Percentiles rank a stretch among this genome's conserved stretches.
phyloP scores from a whole-genome alignment of 1,284 basidiomycete genomes.

The Pholiota adiposa region DNA sequence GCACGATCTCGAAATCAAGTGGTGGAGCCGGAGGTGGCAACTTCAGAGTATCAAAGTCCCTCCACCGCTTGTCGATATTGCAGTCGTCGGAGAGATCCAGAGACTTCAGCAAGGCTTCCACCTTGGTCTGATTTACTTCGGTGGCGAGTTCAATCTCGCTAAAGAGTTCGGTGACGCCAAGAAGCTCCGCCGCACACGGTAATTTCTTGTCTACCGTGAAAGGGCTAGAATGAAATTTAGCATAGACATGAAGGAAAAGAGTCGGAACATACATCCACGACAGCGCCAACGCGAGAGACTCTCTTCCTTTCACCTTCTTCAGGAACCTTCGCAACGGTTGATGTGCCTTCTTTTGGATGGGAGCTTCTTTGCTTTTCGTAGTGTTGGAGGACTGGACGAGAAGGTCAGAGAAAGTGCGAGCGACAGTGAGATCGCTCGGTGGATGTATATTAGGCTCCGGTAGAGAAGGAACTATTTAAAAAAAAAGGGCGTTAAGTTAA shows the following conservation, averaged over 20 bases:
- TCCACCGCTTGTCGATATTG: slow-evolving; percentile 7
- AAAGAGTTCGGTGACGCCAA: slow-evolving; percentile 29
- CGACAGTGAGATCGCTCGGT: slow-evolving; percentile 36
- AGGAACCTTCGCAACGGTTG: slow-evolving; percentile 36
- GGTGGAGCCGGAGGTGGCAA: background rate
- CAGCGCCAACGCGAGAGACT: slow-evolving; percentile 60
- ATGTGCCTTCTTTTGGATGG: slow-evolving; percentile 8
- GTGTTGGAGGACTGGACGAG: slow-evolving; percentile 27
- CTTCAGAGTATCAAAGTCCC: background rate
- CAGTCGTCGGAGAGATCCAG: slow-evolving; percentile 10
- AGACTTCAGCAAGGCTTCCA: slow-evolving; percentile 4
- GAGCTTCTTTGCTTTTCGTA: slow-evolving; percentile 10
- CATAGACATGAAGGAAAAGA: background rate
- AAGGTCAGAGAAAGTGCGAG: slow-evolving; percentile 37
- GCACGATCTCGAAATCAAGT: slow-evolving; percentile 19
- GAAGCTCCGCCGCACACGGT: slow-evolving; percentile 32
- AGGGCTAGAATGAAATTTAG: slow-evolving; percentile 34
- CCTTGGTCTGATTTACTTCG: slow-evolving; percentile 13
- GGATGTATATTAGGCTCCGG: slow-evolving; percentile 51
- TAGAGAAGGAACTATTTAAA: slow-evolving; percentile 51
- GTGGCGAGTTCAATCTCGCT: background rate
- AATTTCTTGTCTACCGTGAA: slow-evolving; percentile 41
- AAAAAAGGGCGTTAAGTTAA: background rate
- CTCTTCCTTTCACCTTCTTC: slow-evolving; percentile 60
- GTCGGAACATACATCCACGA: slow-evolving; percentile 64